Conservation (phyloP, 768 basidiomycete species). For the Boletus sensibilis region DNA sequence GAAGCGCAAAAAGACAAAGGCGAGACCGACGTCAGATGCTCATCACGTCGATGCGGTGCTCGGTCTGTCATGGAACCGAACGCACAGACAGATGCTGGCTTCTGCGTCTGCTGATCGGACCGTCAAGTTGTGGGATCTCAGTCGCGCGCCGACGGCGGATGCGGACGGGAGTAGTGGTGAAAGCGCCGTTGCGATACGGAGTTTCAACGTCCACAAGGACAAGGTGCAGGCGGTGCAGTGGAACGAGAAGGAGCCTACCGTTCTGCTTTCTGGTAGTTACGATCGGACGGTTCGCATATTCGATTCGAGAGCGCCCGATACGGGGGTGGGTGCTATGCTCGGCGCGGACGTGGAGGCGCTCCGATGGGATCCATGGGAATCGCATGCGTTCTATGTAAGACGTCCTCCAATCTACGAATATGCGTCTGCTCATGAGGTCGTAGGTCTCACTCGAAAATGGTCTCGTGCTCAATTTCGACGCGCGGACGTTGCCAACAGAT, state of each 20-base stretch:
- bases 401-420: neutral
- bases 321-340: conserved; percentile 80
- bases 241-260: conserved; percentile 86
- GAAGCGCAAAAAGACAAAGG: conserved; percentile 85
- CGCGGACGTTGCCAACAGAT: conserved; percentile 73
- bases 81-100: conserved; percentile 86
- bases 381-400: conserved; percentile 80
- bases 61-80: conserved; percentile 88
- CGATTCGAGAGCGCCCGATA: conserved; percentile 81
- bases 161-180: conserved; percentile 42
- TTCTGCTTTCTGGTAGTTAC: conserved; percentile 89
- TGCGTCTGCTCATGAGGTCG: neutral
- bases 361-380: conserved; percentile 95
- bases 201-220: conserved; percentile 84
- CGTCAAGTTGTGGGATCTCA: conserved; percentile 97
- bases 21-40: conserved; percentile 54
- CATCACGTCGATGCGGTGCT: conserved; percentile 95
- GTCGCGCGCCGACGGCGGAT: conserved; percentile 55
- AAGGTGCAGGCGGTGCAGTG: conserved; percentile 97
- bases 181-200: conserved; percentile 64
- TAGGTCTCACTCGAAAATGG: conserved; percentile 96
- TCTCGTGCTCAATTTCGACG: conserved; percentile 88
- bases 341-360: conserved; percentile 93
- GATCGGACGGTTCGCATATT: conserved; percentile 95
- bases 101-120: conserved; percentile 93